Percentiles rank a stretch among this genome's conserved stretches.
Evolutionary conservation across 805 yeast species (phyloP).

Genomic region (Barnettozyma wickerhamii): DNA sequence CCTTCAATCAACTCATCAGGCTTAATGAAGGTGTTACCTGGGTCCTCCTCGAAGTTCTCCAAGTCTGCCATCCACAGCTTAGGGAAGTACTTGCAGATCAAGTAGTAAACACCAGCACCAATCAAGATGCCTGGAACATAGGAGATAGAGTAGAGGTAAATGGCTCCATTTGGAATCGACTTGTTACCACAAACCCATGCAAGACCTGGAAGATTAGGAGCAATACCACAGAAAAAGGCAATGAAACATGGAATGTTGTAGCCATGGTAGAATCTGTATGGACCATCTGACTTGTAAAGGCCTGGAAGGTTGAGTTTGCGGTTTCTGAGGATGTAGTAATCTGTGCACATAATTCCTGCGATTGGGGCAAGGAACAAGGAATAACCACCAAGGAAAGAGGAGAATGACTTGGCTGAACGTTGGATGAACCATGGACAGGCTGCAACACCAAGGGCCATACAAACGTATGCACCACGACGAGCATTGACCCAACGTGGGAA

Average conservation of each 20-base stretch:
- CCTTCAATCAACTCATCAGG: constrained; percentile 16
- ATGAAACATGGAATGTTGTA: constrained; percentile 75
- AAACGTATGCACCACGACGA: constrained; percentile 58
- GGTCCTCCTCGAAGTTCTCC: constrained; percentile 17
- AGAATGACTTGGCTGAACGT: constrained; percentile 58
- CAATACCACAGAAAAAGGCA: constrained; percentile 45
- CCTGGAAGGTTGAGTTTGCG: constrained; percentile 61
- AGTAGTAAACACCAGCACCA: constrained; percentile 44
- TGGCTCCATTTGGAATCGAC: constrained; percentile 70
- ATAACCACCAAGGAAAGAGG: constrained; percentile 72
- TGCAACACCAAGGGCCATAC: constrained; percentile 62
- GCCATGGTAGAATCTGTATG: constrained; percentile 59
- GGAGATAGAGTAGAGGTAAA: constrained; percentile 43
- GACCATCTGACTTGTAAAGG: constrained; percentile 45
- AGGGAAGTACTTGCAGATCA: constrained; percentile 41
- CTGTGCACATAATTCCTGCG: constrained; percentile 59
- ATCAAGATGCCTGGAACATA: constrained; percentile 58
- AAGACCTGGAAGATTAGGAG: constrained; percentile 36
- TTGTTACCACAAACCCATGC: constrained; percentile 55
- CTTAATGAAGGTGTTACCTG: constrained; percentile 18
- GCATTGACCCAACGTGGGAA: constrained; percentile 56
- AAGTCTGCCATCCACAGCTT: constrained; percentile 23
- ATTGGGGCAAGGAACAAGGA: constrained; percentile 75
- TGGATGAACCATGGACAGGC: constrained; percentile 71
- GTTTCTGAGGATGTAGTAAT: constrained; percentile 64